A percentile compares a stretch with the other conserved stretches of the same genome.
phyloP scores from a whole-genome alignment of 2,329 filamentous ascomycete species.

The Fusarium sp. region DNA sequence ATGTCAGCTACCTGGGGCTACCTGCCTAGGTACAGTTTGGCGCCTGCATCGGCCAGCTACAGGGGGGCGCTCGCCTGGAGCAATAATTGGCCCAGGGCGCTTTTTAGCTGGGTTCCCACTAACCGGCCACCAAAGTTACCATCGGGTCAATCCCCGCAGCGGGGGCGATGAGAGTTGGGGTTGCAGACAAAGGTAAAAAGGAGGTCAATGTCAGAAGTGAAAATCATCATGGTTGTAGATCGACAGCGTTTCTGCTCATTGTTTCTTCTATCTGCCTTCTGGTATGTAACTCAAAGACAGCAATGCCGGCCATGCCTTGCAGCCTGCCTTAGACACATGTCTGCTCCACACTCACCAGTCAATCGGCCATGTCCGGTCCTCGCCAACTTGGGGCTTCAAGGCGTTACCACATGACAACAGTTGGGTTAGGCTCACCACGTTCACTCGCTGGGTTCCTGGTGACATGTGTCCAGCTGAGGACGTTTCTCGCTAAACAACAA shows the following conservation, averaged over 20 bases:
- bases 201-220: not conserved
- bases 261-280: not conserved
- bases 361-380: not conserved
- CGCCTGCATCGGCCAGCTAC: not conserved
- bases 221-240: not conserved
- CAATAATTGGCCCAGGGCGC: slow-evolving; percentile 1
- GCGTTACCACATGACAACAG: slow-evolving; percentile 9
- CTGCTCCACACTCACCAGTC: not conserved
- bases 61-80: not conserved
- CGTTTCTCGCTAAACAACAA: not conserved
- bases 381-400: not conserved
- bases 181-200: not conserved
- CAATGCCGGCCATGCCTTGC: not conserved
- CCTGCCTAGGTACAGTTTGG: not conserved
- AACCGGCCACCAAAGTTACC: not conserved
- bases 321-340: not conserved
- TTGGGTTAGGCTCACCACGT: not conserved
- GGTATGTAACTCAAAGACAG: not conserved
- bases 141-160: not conserved
- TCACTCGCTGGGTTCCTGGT: not conserved
- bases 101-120: slow-evolving; percentile 20
- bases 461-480: not conserved
- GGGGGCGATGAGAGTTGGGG: not conserved
- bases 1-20: slow-evolving; percentile 39
- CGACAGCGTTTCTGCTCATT: not conserved